These are phyloP conservation scores for Taiwanofungus camphoratus DNA, from an alignment of 1,284 basidiomycete species.

Conservation along the genomic window DNA sequence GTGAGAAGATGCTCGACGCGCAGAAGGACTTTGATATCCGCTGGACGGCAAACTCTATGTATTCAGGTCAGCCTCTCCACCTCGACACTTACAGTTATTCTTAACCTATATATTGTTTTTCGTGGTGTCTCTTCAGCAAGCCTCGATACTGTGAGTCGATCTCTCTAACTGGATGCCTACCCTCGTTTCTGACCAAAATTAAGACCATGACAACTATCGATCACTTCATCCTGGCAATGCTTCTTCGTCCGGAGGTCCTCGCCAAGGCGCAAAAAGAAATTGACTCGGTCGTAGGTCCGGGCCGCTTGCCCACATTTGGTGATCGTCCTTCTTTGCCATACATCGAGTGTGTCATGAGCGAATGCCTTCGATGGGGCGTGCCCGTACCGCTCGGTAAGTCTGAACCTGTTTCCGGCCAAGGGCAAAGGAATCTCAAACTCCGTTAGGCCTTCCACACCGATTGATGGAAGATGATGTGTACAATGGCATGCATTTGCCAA, in stretches of 20 bases:
- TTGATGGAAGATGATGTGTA: conserved; percentile 30
- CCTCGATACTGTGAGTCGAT: conserved; percentile 46
- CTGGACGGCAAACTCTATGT: conserved; percentile 60
- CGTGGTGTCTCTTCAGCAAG: conserved; percentile 30
- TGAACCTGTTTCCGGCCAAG: not conserved
- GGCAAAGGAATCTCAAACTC: not conserved
- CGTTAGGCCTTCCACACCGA: conserved; percentile 8
- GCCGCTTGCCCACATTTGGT: conserved; percentile 26
- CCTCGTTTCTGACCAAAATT: too few species aligned
- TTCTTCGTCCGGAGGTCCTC: conserved; percentile 27
- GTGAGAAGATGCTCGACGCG: conserved; percentile 17
- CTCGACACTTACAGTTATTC: not conserved
- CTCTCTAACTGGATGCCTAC: not conserved
- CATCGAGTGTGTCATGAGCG: conserved; percentile 25
- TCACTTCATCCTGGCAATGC: conserved; percentile 25
- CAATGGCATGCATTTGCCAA: conserved; percentile 29
- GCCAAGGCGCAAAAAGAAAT: conserved; percentile 31
- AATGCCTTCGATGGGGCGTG: conserved; percentile 17
- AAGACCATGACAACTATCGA: conserved; percentile 28
- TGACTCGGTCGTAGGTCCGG: conserved; percentile 26
- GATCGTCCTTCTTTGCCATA: conserved; percentile 30
- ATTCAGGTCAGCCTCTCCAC: conserved; percentile 5
- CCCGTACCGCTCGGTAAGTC: conserved; percentile 20
- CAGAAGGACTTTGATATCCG: conserved; percentile 56
- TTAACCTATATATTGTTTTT: too few species aligned